phyloP scores from a whole-genome alignment of 768 basidiomycete genomes.

The Russula emetica region DNA sequence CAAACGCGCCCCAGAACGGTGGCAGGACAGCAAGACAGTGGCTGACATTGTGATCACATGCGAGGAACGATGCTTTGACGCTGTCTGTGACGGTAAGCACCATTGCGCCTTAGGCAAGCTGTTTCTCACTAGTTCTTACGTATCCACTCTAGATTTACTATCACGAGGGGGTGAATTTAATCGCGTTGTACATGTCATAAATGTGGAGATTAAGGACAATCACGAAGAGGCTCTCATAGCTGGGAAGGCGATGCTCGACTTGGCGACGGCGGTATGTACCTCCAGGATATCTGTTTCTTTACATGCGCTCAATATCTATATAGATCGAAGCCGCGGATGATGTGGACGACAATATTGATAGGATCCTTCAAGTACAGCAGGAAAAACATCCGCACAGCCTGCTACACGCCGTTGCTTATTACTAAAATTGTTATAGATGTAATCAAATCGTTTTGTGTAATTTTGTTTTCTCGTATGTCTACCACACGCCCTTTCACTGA shows the following conservation, averaged over 20 bases:
- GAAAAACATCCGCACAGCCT: slow-evolving; percentile 90
- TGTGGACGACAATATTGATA: slow-evolving; percentile 87
- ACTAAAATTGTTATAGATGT: slow-evolving; percentile 43
- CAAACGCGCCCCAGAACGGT: slow-evolving; percentile 91
- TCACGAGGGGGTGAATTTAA: slow-evolving; percentile 87
- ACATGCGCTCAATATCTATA: slow-evolving; percentile 4
- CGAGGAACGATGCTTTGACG: slow-evolving; percentile 97
- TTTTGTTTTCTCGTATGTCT: neutral
- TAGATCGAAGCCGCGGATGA: slow-evolving; percentile 85
- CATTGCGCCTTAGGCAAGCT: slow-evolving; percentile 11
- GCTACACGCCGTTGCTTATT: slow-evolving; percentile 88
- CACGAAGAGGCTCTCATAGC: slow-evolving; percentile 97
- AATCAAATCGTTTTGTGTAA: neutral
- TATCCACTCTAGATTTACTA: slow-evolving; percentile 62
- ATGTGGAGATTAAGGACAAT: slow-evolving; percentile 98
- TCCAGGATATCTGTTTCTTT: slow-evolving; percentile 17
- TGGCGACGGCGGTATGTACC: slow-evolving; percentile 76
- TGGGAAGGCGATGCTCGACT: slow-evolving; percentile 89
- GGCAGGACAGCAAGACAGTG: slow-evolving; percentile 86
- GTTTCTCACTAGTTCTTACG: slow-evolving; percentile 24
- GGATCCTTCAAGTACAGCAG: slow-evolving; percentile 78
- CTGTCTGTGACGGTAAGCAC: slow-evolving; percentile 89
- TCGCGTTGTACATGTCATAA: slow-evolving; percentile 92
- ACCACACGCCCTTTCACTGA: neutral
- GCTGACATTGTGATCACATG: slow-evolving; percentile 99